A percentile compares a stretch with the other conserved stretches of the same genome.
Evolutionary conservation across 2,329 filamentous ascomycete genomes (phyloP).

Genomic region (Cordyceps tenuipes): DNA sequence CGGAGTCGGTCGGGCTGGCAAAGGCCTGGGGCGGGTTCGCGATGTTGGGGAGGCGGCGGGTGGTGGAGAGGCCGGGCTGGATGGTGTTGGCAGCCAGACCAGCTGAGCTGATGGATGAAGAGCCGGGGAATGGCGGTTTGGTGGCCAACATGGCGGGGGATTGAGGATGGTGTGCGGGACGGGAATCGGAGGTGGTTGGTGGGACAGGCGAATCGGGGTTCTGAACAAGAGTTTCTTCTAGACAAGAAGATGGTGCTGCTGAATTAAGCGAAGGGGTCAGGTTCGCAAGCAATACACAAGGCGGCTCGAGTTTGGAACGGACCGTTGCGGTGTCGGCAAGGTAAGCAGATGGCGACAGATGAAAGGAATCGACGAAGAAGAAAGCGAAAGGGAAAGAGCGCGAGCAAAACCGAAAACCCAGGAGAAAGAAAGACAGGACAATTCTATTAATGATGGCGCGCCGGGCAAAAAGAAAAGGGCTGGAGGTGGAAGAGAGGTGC

Average conservation of each 20-base stretch:
- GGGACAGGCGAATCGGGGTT: neutral
- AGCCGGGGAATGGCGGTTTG: conserved; percentile 58
- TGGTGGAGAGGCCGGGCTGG: conserved; percentile 41
- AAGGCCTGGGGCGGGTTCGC: conserved; percentile 49
- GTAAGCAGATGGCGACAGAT: neutral
- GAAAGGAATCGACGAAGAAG: neutral
- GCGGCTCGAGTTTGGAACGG: neutral
- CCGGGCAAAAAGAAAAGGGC: neutral
- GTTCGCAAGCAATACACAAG: neutral
- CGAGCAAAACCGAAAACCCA: neutral
- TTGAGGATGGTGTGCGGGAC: neutral
- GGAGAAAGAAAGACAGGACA: neutral
- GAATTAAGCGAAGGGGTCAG: neutral
- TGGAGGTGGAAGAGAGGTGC: neutral
- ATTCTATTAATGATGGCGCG: neutral
- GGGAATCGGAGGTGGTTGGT: neutral
- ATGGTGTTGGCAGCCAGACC: conserved; percentile 36
- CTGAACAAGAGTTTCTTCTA: neutral
- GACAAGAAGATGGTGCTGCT: neutral
- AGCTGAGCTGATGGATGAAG: conserved; percentile 39
- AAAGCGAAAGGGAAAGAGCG: neutral
- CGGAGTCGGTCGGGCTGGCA: conserved; percentile 81
- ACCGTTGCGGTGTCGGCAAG: neutral
- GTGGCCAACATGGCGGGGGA: conserved; percentile 58
- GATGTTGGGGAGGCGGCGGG: conserved; percentile 43